These are phyloP conservation scores for Colletotrichum theobromicola DNA, from an alignment of 2,329 filamentous ascomycete species.

Conservation along the genomic window DNA sequence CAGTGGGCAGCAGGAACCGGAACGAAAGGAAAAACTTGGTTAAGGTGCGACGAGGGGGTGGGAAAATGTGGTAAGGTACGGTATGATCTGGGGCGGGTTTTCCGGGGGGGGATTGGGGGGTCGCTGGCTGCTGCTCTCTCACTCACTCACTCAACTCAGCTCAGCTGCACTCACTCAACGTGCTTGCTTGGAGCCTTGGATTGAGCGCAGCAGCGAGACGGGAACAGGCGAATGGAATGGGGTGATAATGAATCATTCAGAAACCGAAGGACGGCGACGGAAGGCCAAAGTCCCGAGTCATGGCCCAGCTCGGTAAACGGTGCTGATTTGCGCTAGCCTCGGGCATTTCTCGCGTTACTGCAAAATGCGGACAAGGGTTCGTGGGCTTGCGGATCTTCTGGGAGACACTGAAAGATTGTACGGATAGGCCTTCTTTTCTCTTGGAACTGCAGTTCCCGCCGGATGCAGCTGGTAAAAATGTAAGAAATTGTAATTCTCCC, in stretches of 20 bases:
- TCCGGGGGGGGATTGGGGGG: not conserved
- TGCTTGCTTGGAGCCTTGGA: not conserved
- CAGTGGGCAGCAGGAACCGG: not conserved
- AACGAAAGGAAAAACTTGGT: not conserved
- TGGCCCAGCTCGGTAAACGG: not conserved
- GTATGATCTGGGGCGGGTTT: not conserved
- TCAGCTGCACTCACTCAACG: not conserved
- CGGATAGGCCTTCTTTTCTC: not conserved
- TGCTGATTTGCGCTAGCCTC: conserved; percentile 6
- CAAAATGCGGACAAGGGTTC: not conserved
- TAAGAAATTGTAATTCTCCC: not conserved
- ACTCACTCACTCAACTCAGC: not conserved
- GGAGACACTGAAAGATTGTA: too few species aligned
- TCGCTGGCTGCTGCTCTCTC: not conserved
- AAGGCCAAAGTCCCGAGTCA: conserved; percentile 14
- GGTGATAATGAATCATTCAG: conserved; percentile 20
- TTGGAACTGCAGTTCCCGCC: not conserved
- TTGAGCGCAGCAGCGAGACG: not conserved
- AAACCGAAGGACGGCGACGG: not conserved
- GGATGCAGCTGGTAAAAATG: not conserved
- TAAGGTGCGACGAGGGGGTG: not conserved
- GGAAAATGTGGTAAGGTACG: not conserved
- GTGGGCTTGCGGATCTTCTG: not conserved
- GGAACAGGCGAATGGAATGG: conserved; percentile 12
- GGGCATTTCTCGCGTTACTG: not conserved